Evolutionary conservation across 2,329 filamentous ascomycete species (phyloP), one percentile per base, ranked within the genome.

Genomic region (Hymenoscyphus fructigenus): DNA sequence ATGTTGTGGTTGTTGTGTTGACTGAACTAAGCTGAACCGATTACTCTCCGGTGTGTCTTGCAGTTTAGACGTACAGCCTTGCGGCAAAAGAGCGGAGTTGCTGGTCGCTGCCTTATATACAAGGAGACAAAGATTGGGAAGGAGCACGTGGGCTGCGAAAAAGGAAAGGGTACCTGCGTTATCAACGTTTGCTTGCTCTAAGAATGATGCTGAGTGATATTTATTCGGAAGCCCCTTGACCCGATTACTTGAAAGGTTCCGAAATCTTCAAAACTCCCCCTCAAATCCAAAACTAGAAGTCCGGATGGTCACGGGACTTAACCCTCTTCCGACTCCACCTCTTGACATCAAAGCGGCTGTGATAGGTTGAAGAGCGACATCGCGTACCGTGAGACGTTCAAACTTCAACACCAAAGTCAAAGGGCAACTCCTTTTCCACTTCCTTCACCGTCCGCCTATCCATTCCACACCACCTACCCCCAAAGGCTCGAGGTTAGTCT

Each of bases 361-460:
- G 44, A 50, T 50, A 50, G 44, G 44, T 23, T 50, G 44, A 23
- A 15, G 44, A 50, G 44, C 44, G 44, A 50, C 44, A 50, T 50
- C 44, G 44, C 44, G 44, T 50, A 50, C 44, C n/a, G 44, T 23
- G 44, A 50, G 44, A 50, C 44, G 44, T 50, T 44, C 44, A 50
- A 50, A 50, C 44, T 50, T 50, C 20, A 50, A 50, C 44, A 50
- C 44, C 44, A 50, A 50, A 23, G 20, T 23, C 44, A 26, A 50
- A 50, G 44, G 41, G 44, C 44, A n/a, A 26, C 44, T 50, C 44
- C 44, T 23, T 50, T 26, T 23, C 44, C 44, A 20, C 44, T 17
- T 7, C 17, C 41, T 23, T 12, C 44, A 50, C 9, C n/a, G n/a
- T 26, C 44, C 2, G 44, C 44, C 44, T 23, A 50, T 50, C n/a